A percentile compares a stretch with the other conserved stretches of the same genome.
Conservation (phyloP, 352 stramenopile genomes). For the Halophytophthora polymorphica region DNA sequence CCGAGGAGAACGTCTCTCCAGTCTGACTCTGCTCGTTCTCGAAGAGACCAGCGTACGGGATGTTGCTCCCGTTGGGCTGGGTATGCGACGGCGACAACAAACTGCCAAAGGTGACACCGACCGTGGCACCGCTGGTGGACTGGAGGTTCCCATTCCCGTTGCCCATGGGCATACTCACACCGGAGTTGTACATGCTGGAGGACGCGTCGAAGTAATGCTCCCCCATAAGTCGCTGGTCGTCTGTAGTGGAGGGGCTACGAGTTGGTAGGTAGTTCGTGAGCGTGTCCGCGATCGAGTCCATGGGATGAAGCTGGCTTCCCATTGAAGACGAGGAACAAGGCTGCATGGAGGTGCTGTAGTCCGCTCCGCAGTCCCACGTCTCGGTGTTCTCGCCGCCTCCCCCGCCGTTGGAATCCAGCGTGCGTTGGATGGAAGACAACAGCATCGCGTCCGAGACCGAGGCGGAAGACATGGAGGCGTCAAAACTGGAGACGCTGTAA, state of each 20-base stretch:
- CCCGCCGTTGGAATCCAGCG: conserved; percentile 15
- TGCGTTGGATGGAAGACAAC: conserved; percentile 49
- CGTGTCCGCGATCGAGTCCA: conserved; percentile 27
- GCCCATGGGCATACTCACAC: conserved; percentile 2
- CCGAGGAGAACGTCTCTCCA: conserved; percentile 22
- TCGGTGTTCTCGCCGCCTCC: conserved; percentile 10
- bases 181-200: conserved; percentile 11
- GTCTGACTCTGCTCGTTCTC: conserved; percentile 18
- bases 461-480: conserved; percentile 4
- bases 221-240: conserved; percentile 8
- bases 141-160: not conserved
- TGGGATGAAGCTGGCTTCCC: conserved; percentile 25
- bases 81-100: conserved; percentile 13
- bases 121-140: too few species aligned
- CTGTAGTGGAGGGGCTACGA: conserved; percentile 2
- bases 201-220: conserved; percentile 18
- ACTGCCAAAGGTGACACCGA: conserved; percentile 7
- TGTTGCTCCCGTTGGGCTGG: not conserved
- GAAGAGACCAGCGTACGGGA: conserved; percentile 24
- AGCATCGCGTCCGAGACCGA: conserved; percentile 39
- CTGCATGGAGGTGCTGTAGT: conserved; percentile 4
- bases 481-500: not conserved
- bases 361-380: conserved; percentile 6
- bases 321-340: not conserved
- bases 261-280: conserved; percentile 37